A percentile compares a stretch with the other conserved stretches of the same genome.
phyloP scores from a whole-genome alignment of 306 rosid species.

The Quercus engelmannii region DNA sequence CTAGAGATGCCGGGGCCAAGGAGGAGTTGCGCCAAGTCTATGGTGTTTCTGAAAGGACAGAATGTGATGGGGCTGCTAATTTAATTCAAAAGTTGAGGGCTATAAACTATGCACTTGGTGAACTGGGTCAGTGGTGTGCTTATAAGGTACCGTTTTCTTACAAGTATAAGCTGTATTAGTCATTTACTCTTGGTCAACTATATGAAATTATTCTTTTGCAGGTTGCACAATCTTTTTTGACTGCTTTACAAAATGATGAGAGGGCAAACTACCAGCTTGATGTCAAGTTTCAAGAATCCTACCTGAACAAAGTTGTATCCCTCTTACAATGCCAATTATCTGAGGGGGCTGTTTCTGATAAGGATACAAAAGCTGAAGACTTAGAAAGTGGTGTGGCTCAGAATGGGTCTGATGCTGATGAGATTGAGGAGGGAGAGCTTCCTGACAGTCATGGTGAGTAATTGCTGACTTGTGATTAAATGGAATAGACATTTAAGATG shows the following conservation, averaged over 20 bases:
- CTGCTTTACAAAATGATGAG: slow-evolving; percentile 98
- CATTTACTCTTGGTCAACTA: slow-evolving; percentile 6
- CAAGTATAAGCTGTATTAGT: slow-evolving; percentile 9
- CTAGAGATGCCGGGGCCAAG: slow-evolving; percentile 99
- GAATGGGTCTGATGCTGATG: slow-evolving; percentile 47
- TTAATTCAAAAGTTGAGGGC: slow-evolving; percentile 94
- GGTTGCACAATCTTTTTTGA: slow-evolving; percentile 92
- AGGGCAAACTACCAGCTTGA: slow-evolving; percentile 97
- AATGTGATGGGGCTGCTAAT: slow-evolving; percentile 98
- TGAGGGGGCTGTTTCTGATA: slow-evolving; percentile 85
- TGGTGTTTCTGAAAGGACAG: slow-evolving; percentile 98
- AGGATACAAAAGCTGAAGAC: slow-evolving; percentile 43
- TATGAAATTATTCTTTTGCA: slow-evolving; percentile 32
- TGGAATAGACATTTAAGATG: background rate
- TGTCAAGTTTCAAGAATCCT: slow-evolving; percentile 96
- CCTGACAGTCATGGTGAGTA: slow-evolving; percentile 93
- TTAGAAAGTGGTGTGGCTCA: slow-evolving; percentile 28
- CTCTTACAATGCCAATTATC: slow-evolving; percentile 86
- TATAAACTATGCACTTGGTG: slow-evolving; percentile 95
- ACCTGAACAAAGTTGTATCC: slow-evolving; percentile 71
- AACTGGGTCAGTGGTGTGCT: slow-evolving; percentile 99
- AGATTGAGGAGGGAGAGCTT: slow-evolving; percentile 97
- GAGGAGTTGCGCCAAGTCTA: slow-evolving; percentile 97
- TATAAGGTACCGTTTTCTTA: slow-evolving; percentile 57
- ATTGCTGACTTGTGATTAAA: slow-evolving; percentile 26